phyloP scores from a whole-genome alignment of 2,329 filamentous ascomycete genomes.

The Colletotrichum higginsianum region DNA sequence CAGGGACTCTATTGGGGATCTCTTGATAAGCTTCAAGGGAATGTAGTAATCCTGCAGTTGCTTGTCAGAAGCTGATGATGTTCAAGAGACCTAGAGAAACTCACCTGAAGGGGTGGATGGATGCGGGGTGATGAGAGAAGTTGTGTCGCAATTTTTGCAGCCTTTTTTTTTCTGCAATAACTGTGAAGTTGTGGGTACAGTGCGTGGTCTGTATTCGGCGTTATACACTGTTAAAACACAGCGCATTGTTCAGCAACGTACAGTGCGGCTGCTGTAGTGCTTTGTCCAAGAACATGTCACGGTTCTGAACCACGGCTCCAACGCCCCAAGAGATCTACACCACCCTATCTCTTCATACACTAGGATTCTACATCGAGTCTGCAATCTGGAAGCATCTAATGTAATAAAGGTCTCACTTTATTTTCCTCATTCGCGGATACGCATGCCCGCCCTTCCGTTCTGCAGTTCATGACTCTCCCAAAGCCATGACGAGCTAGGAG shows the following conservation, averaged over 20 bases:
- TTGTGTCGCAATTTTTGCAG: constrained; percentile 28
- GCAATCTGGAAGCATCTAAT: too few species aligned
- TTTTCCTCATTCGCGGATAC: not conserved
- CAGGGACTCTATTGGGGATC: not conserved
- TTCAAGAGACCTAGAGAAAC: not conserved
- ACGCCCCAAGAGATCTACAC: too few species aligned
- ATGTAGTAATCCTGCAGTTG: not conserved
- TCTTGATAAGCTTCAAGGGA: not conserved
- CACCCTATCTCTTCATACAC: too few species aligned
- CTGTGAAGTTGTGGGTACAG: constrained; percentile 39
- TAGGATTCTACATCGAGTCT: too few species aligned
- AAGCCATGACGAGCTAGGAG: too few species aligned
- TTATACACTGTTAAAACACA: not conserved
- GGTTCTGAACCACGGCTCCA: not conserved
- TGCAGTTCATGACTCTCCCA: too few species aligned
- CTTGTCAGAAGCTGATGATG: not conserved
- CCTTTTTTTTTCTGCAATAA: constrained; percentile 18
- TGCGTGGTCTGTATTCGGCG: not conserved
- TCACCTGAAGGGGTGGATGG: constrained; percentile 1
- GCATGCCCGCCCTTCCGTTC: not conserved
- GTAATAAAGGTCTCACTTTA: not conserved
- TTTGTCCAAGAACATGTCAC: not conserved
- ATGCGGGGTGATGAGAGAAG: constrained; percentile 23
- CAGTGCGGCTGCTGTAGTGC: not conserved
- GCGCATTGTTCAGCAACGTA: not conserved